Evolutionary conservation across 1,284 basidiomycete species (phyloP).

Genomic region (Apiotrichum mycotoxinovorans): DNA sequence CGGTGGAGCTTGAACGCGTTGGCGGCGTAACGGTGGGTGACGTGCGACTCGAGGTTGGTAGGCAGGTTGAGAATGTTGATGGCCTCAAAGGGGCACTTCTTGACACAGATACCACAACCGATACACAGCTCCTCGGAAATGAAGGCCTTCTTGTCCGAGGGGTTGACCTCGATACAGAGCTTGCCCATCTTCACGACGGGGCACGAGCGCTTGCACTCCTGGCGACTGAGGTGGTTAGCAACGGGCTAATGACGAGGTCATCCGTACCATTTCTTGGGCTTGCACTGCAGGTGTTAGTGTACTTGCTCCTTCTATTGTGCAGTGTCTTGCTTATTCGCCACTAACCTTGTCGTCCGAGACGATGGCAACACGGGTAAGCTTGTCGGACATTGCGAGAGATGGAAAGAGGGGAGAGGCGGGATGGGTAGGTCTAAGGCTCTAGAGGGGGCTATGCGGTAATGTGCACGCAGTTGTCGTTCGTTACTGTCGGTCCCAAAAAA

Average conservation of each 20-base stretch:
- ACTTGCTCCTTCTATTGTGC: background rate
- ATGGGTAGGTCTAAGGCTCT: background rate
- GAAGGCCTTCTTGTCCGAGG: constrained; percentile 92
- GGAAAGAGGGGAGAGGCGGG: background rate
- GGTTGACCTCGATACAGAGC: constrained; percentile 93
- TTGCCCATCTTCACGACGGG: constrained; percentile 98
- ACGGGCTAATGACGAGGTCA: background rate
- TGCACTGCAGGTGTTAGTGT: constrained; percentile 57
- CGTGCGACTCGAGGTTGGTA: constrained; percentile 87
- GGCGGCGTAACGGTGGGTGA: constrained; percentile 94
- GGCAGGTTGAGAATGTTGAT: constrained; percentile 96
- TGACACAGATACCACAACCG: constrained; percentile 97
- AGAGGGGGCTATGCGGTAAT: background rate
- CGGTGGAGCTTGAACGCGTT: constrained; percentile 98
- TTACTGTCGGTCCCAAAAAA: too few species aligned
- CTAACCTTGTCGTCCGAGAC: constrained; percentile 73
- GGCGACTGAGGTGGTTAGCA: constrained; percentile 31
- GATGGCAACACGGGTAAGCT: constrained; percentile 93
- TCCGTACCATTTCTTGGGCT: constrained; percentile 65
- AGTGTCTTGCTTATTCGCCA: background rate
- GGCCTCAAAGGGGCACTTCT: constrained; percentile 98
- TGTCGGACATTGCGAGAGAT: constrained; percentile 56
- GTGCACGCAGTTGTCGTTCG: too few species aligned
- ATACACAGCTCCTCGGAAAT: constrained; percentile 96
- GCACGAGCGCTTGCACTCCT: constrained; percentile 67